phyloP scores from a whole-genome alignment of 75 land plant species.

The Selaginella moellendorffii region DNA sequence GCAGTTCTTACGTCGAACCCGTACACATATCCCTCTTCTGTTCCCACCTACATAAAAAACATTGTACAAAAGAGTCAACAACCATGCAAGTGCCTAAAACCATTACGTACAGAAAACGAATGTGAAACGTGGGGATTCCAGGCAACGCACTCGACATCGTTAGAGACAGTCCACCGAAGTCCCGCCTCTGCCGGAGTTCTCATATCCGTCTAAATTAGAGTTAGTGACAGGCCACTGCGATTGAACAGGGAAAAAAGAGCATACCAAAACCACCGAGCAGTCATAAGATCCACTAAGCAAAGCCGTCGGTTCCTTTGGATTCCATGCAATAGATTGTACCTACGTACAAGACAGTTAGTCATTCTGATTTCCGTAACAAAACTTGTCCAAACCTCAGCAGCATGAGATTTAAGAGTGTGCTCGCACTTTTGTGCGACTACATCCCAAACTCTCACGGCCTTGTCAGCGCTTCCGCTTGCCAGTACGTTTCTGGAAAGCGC shows the following conservation, averaged over 20 bases:
- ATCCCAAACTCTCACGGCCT: conserved; percentile 80
- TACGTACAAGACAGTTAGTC: conserved; percentile 7
- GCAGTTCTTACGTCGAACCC: conserved; percentile 61
- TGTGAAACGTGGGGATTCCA: conserved; percentile 88
- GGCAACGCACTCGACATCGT: conserved; percentile 83
- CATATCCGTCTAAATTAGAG: conserved; percentile 49
- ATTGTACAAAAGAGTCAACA: background rate
- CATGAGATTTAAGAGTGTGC: conserved; percentile 54
- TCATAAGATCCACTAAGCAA: conserved; percentile 95
- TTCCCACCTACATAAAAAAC: conserved; percentile 44
- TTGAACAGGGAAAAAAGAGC: background rate
- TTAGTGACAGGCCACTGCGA: background rate
- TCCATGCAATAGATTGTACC: conserved; percentile 97
- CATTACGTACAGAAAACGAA: conserved; percentile 44
- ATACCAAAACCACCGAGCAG: conserved; percentile 60
- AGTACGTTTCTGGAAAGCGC: conserved; percentile 87
- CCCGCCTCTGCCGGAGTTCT: conserved; percentile 40
- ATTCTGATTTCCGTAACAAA: background rate
- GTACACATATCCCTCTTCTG: conserved; percentile 73
- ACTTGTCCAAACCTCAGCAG: conserved; percentile 38
- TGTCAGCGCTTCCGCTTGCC: conserved; percentile 93
- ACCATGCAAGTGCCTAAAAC: background rate
- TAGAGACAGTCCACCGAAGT: conserved; percentile 56
- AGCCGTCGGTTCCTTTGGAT: conserved; percentile 42
- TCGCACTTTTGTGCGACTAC: conserved; percentile 52